Conservation (phyloP, 2,329 filamentous ascomycete species). For the Cercospora nicotianae region DNA sequence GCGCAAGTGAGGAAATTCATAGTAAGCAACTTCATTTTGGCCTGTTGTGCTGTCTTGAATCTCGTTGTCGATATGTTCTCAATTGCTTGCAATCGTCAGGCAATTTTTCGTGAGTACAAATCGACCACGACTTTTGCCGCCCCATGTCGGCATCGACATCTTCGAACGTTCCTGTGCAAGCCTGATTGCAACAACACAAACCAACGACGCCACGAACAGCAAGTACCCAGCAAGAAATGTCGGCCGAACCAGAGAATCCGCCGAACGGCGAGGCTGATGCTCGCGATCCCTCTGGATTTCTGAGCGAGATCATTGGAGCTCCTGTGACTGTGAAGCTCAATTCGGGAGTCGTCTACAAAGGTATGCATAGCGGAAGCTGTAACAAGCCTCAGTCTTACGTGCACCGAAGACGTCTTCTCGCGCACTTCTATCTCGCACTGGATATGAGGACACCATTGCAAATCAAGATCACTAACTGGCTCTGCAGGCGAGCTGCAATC, state of each 20-base stretch:
- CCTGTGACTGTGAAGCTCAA: conserved; percentile 96
- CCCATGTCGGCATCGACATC: background rate
- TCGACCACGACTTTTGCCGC: background rate
- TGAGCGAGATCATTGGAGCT: conserved; percentile 91
- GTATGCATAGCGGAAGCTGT: conserved; percentile 47
- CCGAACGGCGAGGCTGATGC: conserved; percentile 55
- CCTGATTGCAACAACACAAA: background rate
- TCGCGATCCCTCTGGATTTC: conserved; percentile 89
- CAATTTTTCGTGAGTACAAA: background rate
- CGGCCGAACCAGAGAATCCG: conserved; percentile 42
- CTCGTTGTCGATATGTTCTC: background rate
- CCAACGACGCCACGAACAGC: background rate
- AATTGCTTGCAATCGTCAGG: background rate
- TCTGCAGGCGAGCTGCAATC: conserved; percentile 86
- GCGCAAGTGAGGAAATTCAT: conserved; percentile 97
- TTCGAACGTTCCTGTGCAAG: background rate
- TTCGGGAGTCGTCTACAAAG: conserved; percentile 97
- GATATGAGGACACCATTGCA: too few species aligned
- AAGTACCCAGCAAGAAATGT: conserved; percentile 18
- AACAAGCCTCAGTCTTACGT: background rate
- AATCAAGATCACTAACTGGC: conserved; percentile 1
- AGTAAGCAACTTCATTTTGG: conserved; percentile 87
- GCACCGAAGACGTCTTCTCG: too few species aligned
- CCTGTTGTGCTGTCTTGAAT: background rate
- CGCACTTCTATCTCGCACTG: too few species aligned